A percentile compares a stretch with the other conserved stretches of the same genome.
Conservation (phyloP, 1,284 basidiomycete genomes). For the Chalciporus sp. region DNA sequence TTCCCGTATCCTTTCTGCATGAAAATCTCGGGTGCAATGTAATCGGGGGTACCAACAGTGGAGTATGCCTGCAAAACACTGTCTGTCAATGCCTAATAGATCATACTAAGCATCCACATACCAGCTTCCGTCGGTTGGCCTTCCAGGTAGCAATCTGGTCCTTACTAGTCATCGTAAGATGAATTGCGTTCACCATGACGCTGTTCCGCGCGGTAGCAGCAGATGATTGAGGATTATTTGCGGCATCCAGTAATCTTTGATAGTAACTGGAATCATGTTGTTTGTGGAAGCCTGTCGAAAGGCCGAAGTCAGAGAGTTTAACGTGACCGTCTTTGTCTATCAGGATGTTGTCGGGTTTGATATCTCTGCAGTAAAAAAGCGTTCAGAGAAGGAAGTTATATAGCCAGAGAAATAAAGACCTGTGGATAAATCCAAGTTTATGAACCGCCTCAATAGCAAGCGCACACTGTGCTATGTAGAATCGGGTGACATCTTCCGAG, state of each 20-base stretch:
- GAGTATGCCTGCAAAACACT: constrained; percentile 80
- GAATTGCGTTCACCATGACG: constrained; percentile 88
- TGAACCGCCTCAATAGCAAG: constrained; percentile 91
- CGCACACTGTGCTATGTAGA: constrained; percentile 96
- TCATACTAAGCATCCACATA: constrained; percentile 37
- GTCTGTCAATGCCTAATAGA: neutral
- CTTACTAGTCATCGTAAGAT: constrained; percentile 87
- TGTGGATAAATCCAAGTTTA: constrained; percentile 91
- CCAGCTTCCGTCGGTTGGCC: constrained; percentile 94
- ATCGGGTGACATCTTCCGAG: constrained; percentile 96
- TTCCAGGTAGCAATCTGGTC: constrained; percentile 99
- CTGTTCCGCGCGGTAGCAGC: constrained; percentile 63
- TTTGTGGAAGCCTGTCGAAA: constrained; percentile 95
- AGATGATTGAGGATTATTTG: constrained; percentile 38
- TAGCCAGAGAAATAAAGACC: constrained; percentile 38
- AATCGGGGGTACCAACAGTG: constrained; percentile 99
- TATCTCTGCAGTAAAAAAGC: constrained; percentile 62
- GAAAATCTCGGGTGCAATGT: constrained; percentile 99
- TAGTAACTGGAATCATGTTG: constrained; percentile 93
- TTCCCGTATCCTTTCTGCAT: constrained; percentile 95
- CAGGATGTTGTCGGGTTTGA: constrained; percentile 95
- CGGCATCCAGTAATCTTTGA: constrained; percentile 67
- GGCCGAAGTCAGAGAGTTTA: constrained; percentile 95
- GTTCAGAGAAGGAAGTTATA: neutral
- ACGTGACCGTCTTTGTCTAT: constrained; percentile 92